phyloP scores from a whole-genome alignment of 129 eudicot species.

The Helichrysum umbraculigerum region DNA sequence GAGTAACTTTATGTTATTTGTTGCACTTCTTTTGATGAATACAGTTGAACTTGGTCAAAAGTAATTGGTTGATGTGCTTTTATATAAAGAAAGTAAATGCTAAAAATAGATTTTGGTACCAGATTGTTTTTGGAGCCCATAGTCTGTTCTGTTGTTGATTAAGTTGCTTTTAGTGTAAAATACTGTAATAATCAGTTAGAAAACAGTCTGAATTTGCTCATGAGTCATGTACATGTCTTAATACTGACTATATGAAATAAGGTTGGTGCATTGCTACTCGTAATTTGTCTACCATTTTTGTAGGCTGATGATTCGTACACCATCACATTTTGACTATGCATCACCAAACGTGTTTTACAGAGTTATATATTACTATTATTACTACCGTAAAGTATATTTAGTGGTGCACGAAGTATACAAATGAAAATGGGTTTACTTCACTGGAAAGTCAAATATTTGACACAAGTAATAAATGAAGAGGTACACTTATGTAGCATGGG shows the following conservation, averaged over 20 bases:
- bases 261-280: no score
- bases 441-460: neutral
- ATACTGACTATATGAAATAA: no score
- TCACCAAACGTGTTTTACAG: no score
- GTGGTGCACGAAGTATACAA: no score
- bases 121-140: neutral
- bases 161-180: no score
- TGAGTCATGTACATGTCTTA: neutral
- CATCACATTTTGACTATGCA: no score
- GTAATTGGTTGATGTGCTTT: slow-evolving; percentile 8
- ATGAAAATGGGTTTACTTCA: neutral
- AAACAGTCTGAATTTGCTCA: neutral
- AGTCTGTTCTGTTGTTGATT: no score
- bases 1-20: slow-evolving; percentile 12
- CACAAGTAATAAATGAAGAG: neutral
- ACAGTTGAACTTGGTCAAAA: slow-evolving; percentile 16
- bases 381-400: no score
- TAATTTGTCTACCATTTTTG: no score
- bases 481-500: neutral
- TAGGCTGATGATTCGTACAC: no score
- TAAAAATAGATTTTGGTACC: neutral
- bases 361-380: no score
- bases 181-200: no score
- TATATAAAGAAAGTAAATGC: neutral
- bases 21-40: slow-evolving; percentile 19